Evolutionary conservation across 1,139 yeast genomes (phyloP), one percentile per base, ranked within the genome.

Genomic region (Magnusiomyces tetraspermus): DNA sequence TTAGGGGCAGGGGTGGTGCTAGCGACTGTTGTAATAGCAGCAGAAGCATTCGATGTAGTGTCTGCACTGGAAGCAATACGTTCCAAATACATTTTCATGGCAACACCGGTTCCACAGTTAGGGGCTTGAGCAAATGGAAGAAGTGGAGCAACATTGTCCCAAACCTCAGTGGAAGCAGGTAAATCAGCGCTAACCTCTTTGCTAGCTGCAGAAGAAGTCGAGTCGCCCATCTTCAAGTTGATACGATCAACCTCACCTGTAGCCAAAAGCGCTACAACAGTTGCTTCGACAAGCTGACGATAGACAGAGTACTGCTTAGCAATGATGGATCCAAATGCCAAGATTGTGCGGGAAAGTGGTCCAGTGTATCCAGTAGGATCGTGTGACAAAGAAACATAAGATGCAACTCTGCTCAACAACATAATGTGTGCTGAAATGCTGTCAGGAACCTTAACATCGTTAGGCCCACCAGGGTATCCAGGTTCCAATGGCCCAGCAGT

Each of bases 241-340:
- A 74, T 67, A 24, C 72, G 65, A 40, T 73, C 70, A 51, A 67
- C 82, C 67, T 74, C 87, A 65, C 74, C 80, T 68, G 73, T 80
- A 60, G 73, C 74, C 65, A 76, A 76, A 53, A 75, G 74, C 49
- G 80, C 80, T 65, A 74, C 77, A 58, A 74, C 66, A 55, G 71
- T 76, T 51, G 75, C 76, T 60, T 82, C 86, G 44, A 82, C 66
- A 15, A 82, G 68, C 59, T 81, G 81, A 54, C 80, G 76, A 46
- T 82, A 66, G 49, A 75, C 75, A 21, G 68, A 68, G 38, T 76
- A 74, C 49, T 85, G 69, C 51, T 78, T 77, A 54, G 80, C 76
- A 50, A 83, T 67, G 55, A 82, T 81, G 17, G 89, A 83, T 63
- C 92, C 77, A 64, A 84, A 85, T 45, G 78, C 74, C 53, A 84